phyloP scores from a whole-genome alignment of 192 early-diverging fungal species.

The Backusella psychrophila region DNA sequence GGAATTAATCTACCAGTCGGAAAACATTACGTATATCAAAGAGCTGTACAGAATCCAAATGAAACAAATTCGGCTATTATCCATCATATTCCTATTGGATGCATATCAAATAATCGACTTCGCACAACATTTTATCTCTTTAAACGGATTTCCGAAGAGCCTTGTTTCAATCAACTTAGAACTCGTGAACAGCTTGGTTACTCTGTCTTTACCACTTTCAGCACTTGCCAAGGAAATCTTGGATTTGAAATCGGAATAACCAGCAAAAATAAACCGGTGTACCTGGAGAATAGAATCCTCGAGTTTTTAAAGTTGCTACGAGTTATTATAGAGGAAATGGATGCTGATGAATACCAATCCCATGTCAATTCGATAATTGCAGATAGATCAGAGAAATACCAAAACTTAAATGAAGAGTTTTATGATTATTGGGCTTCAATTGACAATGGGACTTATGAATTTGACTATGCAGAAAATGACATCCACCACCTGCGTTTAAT shows the following conservation, averaged over 20 bases:
- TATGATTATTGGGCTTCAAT: conserved; percentile 67
- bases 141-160: conserved; percentile 75
- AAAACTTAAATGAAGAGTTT: conserved; percentile 74
- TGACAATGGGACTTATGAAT: conserved; percentile 57
- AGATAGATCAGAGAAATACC: conserved; percentile 66
- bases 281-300: conserved; percentile 71
- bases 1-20: conserved; percentile 39
- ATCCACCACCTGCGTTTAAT: conserved; percentile 39
- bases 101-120: conserved; percentile 42
- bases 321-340: conserved; percentile 50
- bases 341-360: conserved; percentile 59
- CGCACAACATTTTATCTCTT: conserved; percentile 59
- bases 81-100: conserved; percentile 68
- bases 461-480: conserved; percentile 22
- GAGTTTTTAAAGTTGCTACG: conserved; percentile 54
- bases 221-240: conserved; percentile 53
- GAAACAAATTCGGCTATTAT: conserved; percentile 87
- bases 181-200: conserved; percentile 84
- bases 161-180: conserved; percentile 85
- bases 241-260: conserved; percentile 76
- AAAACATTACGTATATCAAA: conserved; percentile 29
- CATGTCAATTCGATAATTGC: conserved; percentile 65
- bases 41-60: conserved; percentile 54
- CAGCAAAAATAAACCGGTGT: conserved; percentile 73
- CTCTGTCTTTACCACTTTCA: conserved; percentile 49